Conservation (phyloP, 1,284 basidiomycete genomes). For the Microstroma glucosiphilum region DNA sequence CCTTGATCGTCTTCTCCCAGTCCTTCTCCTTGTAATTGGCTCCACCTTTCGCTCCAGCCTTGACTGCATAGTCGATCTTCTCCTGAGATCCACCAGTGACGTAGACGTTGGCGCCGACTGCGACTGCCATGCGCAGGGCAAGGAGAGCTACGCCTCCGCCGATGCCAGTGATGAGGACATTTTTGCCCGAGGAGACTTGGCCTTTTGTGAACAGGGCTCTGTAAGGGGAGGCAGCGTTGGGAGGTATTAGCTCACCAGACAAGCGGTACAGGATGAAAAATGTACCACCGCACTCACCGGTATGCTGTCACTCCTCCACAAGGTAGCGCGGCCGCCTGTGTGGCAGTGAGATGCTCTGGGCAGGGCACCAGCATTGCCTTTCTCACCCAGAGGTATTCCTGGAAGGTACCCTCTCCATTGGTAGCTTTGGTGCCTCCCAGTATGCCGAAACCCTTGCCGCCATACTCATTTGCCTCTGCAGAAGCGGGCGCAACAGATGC, state of each 20-base stretch:
- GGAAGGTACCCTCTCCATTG: constrained; percentile 61
- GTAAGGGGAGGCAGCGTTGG: background rate
- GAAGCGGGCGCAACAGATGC: constrained; percentile 29
- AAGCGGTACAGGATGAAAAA: background rate
- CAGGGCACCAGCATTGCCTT: constrained; percentile 64
- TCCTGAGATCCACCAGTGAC: constrained; percentile 69
- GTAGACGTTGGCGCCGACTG: constrained; percentile 70
- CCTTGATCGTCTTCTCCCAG: constrained; percentile 58
- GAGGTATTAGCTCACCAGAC: constrained; percentile 8
- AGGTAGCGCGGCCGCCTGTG: constrained; percentile 69
- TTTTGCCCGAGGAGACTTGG: constrained; percentile 61
- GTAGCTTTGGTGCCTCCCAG: constrained; percentile 35
- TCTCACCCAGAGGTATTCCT: constrained; percentile 69
- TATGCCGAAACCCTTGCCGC: constrained; percentile 41
- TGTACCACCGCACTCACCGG: constrained; percentile 56
- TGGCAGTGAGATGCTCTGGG: constrained; percentile 65
- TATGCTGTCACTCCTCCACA: constrained; percentile 73
- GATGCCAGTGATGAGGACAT: constrained; percentile 62
- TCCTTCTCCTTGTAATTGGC: constrained; percentile 71
- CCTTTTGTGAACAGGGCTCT: constrained; percentile 70
- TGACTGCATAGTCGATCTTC: constrained; percentile 65
- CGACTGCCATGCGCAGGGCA: constrained; percentile 70
- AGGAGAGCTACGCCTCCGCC: constrained; percentile 69
- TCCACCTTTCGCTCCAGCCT: constrained; percentile 70
- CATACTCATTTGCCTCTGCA: constrained; percentile 14